phyloP scores from a whole-genome alignment of 345 rosid species.

The Crucihimalaya himalaica region DNA sequence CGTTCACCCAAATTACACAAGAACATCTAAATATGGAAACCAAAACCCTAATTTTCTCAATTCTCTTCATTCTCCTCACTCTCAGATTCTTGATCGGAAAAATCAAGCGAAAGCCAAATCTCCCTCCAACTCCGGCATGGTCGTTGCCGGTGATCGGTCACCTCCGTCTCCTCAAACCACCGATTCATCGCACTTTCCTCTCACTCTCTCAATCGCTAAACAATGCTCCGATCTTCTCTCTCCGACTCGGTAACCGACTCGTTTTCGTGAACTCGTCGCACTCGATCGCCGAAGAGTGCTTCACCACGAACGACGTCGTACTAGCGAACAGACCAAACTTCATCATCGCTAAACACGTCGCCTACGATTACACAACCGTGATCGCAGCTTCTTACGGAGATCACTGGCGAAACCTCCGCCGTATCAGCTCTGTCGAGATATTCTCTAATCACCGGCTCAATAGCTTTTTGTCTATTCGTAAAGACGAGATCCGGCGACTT shows the following conservation, averaged over 20 bases:
- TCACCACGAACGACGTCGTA: slow-evolving; percentile 53
- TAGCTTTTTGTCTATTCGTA: slow-evolving; percentile 28
- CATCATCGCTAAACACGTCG: slow-evolving; percentile 36
- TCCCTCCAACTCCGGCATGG: slow-evolving; percentile 51
- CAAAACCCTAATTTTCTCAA: slow-evolving; percentile 6
- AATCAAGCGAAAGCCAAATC: slow-evolving; percentile 31
- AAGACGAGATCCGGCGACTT: slow-evolving; percentile 48
- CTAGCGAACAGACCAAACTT: slow-evolving; percentile 52
- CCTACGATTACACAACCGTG: slow-evolving; percentile 45
- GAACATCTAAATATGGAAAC: slow-evolving; percentile 20
- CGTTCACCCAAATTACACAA: not conserved
- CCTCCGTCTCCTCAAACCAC: slow-evolving; percentile 36
- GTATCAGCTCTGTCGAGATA: slow-evolving; percentile 46
- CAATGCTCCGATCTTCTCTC: slow-evolving; percentile 47
- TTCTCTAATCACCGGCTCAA: slow-evolving; percentile 47
- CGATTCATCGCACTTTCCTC: slow-evolving; percentile 35
- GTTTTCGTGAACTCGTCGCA: slow-evolving; percentile 50
- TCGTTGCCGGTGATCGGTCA: slow-evolving; percentile 35
- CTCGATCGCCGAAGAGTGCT: slow-evolving; percentile 49
- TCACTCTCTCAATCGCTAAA: slow-evolving; percentile 37
- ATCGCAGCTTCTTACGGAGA: slow-evolving; percentile 46
- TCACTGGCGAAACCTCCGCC: slow-evolving; percentile 68
- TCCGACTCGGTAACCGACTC: slow-evolving; percentile 49
- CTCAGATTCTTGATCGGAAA: slow-evolving; percentile 4
- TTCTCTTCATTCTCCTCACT: slow-evolving; percentile 3